Conservation (phyloP, 2,329 filamentous ascomycete genomes). For the Cadophora sp. region DNA sequence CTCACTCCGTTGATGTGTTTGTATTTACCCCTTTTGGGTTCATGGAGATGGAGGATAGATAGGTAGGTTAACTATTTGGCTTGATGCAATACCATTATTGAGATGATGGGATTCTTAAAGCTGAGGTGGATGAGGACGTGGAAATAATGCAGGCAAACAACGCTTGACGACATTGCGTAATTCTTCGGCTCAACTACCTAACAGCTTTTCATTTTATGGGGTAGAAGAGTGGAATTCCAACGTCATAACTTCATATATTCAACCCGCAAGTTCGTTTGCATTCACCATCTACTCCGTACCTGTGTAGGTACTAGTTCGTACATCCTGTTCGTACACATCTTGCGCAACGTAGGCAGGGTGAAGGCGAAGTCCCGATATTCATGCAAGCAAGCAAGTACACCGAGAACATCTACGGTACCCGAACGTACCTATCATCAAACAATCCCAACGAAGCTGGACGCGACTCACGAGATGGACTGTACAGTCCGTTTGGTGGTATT, state of each 20-base stretch:
- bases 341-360: conserved; percentile 3
- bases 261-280: no score
- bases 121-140: not conserved
- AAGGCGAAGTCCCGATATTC: conserved; percentile 5
- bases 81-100: no score
- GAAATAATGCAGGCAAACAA: not conserved
- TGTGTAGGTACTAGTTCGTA: no score
- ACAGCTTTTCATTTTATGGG: not conserved
- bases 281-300: no score
- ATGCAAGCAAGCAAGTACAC: conserved; percentile 10
- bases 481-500: not conserved
- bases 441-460: not conserved
- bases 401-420: no score
- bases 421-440: not conserved
- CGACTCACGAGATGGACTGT: no score
- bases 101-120: not conserved
- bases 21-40: conserved; percentile 4
- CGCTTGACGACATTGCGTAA: not conserved
- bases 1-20: no score
- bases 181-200: not conserved
- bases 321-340: conserved; percentile 10
- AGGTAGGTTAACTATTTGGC: no score
- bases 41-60: no score
- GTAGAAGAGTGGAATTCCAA: conserved; percentile 11
- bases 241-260: conserved; percentile 1